A percentile compares a stretch with the other conserved stretches of the same genome.
phyloP scores from a whole-genome alignment of 2,329 filamentous ascomycete species.

The Chrysosporium keratinophilum region DNA sequence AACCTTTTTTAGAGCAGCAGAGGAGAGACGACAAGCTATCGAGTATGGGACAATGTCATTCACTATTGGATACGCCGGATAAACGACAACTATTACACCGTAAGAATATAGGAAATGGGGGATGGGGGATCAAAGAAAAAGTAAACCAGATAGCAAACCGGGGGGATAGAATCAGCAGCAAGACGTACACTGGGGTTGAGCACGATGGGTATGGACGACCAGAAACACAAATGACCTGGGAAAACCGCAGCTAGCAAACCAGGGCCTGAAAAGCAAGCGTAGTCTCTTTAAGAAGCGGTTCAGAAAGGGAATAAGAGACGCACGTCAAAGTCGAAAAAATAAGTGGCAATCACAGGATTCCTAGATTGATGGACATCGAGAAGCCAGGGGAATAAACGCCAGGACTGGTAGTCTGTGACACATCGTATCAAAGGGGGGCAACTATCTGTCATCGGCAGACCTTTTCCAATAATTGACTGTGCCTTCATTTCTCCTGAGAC shows the following conservation, averaged over 20 bases:
- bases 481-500: not conserved
- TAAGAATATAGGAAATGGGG: not conserved
- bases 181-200: not conserved
- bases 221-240: conserved; percentile 9
- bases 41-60: conserved; percentile 1
- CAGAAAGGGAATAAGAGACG: conserved; percentile 2
- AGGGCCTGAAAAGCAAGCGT: not conserved
- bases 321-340: not conserved
- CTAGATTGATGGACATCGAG: conserved; percentile 1
- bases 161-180: not conserved
- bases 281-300: not conserved
- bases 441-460: not conserved
- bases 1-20: no score
- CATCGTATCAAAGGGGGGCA: not conserved
- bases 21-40: not conserved
- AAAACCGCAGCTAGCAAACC: conserved; percentile 5
- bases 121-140: not conserved
- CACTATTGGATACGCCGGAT: conserved; percentile 9
- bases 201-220: conserved; percentile 5
- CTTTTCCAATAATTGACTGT: conserved; percentile 5
- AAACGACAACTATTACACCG: not conserved
- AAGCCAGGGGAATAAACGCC: conserved; percentile 2
- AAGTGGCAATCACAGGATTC: conserved; percentile 5
- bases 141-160: not conserved
- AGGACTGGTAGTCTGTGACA: not conserved